Base-by-base conservation (phyloP, 139 green algal species). In the Micromonas commoda region DNA sequence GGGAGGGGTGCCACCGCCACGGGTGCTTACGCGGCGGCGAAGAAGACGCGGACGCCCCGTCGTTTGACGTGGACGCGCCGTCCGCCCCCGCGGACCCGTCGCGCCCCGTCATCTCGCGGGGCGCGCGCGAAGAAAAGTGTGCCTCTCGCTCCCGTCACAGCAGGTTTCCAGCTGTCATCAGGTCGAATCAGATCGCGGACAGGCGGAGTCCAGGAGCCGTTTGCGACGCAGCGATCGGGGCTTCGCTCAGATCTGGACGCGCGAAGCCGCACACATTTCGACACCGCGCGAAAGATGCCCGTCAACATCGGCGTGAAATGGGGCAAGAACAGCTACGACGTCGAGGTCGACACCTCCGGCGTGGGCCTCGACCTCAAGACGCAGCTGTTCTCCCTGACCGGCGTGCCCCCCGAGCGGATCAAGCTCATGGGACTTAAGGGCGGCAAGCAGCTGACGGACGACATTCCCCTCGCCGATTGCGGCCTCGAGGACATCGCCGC, bases 381-480 rank as follows among this genome's bases (percentile, higher is more conserved):
- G n/a, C 94, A 98, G 88, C 85, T 99, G 21, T 97, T 95, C 78
- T 88, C 89, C 9, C 85, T 99, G 19, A 97, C 89, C 21, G 90
- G 90, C 33, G 96, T 99, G 28, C 89, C 94, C 3, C 88, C 91
- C 0, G 95, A 99, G 29, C 83, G 92, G 2, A 93, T 98, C 77
- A 98, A 98, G 78, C 91, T 99, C 33, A 93, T 97, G 86, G 68
- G 68, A 21, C 89, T 98, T 37, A 99, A 98, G 81, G 95, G 94
- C 32, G 91, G 90, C 4, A 77, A 63, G 39, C 60, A 35, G 57
- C 26, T 73, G 16, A 29, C 76, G 81, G 95, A 99, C 83, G 91
- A 98, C 51, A 82, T 76, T 20, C 91, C 97, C 31, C 96, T 92
- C 92, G 84, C 80, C 53, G 92, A 92, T 76, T 75, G 88, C 16